A percentile compares a stretch with the other conserved stretches of the same genome.
These are phyloP conservation scores for Pyrus betulifolia DNA, from an alignment of 306 rosid species.

Conservation along the genomic window DNA sequence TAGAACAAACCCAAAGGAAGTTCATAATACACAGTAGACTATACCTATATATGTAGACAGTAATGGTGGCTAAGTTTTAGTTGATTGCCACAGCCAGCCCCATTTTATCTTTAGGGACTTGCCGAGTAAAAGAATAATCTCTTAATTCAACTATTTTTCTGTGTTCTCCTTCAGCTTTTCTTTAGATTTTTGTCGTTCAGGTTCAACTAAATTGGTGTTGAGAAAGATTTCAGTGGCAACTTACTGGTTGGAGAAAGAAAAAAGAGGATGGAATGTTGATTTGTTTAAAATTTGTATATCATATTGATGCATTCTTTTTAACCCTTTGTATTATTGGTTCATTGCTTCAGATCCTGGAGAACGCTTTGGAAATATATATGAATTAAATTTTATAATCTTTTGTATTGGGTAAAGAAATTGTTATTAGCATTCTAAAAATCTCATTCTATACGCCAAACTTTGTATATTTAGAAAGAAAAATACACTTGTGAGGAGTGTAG, in stretches of 20 bases:
- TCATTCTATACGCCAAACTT: no score
- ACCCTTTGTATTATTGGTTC: not conserved
- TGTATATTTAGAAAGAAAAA: no score
- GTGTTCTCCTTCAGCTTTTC: not conserved
- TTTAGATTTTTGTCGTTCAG: not conserved
- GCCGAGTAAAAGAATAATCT: not conserved
- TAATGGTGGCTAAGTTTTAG: not conserved
- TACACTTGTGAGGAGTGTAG: no score
- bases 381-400: not conserved
- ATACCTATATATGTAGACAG: not conserved
- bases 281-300: not conserved
- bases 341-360: not conserved
- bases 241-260: not conserved
- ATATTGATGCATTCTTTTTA: not conserved
- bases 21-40: not conserved
- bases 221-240: not conserved
- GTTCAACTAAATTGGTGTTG: not conserved
- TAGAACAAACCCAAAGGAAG: not conserved
- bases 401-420: not conserved
- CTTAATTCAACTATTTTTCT: not conserved
- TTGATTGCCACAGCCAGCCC: constrained; percentile 3
- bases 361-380: not conserved
- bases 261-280: not conserved
- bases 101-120: not conserved
- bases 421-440: no score